Percentiles rank a stretch among this genome's conserved stretches.
Conservation (phyloP, 2,329 filamentous ascomycete species). For the Fusarium falciforme region DNA sequence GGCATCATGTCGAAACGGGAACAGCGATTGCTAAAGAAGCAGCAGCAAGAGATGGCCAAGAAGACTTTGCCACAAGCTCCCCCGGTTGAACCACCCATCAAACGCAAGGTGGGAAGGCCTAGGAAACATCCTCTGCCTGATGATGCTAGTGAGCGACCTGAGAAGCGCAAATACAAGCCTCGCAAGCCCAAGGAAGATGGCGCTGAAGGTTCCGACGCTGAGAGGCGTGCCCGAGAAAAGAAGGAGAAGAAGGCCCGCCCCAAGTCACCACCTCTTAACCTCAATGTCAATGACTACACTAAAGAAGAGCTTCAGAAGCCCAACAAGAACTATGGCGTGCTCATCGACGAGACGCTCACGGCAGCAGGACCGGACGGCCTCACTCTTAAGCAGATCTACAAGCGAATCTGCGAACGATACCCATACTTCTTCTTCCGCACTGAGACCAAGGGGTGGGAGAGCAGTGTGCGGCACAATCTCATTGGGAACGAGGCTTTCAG, state of each 20-base stretch:
- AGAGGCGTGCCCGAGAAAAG: constrained; percentile 67
- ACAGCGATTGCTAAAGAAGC: constrained; percentile 71
- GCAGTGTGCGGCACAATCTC: constrained; percentile 72
- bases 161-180: constrained; percentile 76
- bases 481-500: constrained; percentile 71
- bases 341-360: constrained; percentile 70
- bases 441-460: constrained; percentile 74
- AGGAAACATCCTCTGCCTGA: constrained; percentile 72
- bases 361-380: constrained; percentile 65
- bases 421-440: constrained; percentile 70
- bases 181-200: constrained; percentile 67
- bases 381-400: constrained; percentile 72
- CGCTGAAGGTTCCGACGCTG: constrained; percentile 66
- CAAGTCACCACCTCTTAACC: constrained; percentile 69
- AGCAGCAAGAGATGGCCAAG: constrained; percentile 59
- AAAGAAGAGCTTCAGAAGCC: constrained; percentile 70
- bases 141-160: constrained; percentile 62
- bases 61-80: constrained; percentile 62
- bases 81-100: constrained; percentile 63
- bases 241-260: constrained; percentile 69
- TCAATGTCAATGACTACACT: constrained; percentile 66
- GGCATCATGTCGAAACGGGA: constrained; percentile 86
- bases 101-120: constrained; percentile 74
- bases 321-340: constrained; percentile 70
- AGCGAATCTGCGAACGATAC: constrained; percentile 68